phyloP scores from a whole-genome alignment of 371 early-diverging fungal species.

The Zopfochytrium polystomum region DNA sequence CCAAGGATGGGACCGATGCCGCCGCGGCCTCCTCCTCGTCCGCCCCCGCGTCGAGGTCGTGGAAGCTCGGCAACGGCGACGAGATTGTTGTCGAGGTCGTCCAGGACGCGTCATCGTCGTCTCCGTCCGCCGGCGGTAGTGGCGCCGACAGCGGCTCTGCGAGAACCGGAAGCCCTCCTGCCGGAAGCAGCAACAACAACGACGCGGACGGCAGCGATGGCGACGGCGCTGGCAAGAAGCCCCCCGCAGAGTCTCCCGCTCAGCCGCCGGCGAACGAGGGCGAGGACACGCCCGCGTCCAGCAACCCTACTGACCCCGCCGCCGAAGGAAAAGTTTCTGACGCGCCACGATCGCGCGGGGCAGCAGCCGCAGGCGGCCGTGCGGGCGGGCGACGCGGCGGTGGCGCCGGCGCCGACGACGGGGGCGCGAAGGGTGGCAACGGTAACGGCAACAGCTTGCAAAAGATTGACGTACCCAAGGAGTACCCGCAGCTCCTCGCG shows the following conservation, averaged over 20 bases:
- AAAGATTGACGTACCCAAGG: slow-evolving; percentile 31
- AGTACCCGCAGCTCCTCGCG: slow-evolving; percentile 80
- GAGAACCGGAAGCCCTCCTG: not conserved
- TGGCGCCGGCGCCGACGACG: not conserved
- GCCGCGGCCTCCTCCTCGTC: not conserved
- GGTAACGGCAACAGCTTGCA: slow-evolving; percentile 1
- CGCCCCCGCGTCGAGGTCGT: not conserved
- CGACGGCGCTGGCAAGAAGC: too few species aligned
- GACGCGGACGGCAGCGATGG: too few species aligned
- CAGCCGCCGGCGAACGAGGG: not conserved
- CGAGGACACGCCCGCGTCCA: not conserved
- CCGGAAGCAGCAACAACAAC: too few species aligned
- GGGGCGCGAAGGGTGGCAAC: slow-evolving; percentile 1
- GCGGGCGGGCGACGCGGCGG: not conserved
- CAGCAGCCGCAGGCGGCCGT: not conserved
- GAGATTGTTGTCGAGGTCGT: not conserved
- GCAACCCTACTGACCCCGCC: too few species aligned
- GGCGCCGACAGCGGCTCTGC: not conserved
- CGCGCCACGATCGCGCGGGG: too few species aligned
- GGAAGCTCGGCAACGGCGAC: not conserved
- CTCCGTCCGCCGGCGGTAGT: not conserved
- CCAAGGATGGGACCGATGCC: not conserved
- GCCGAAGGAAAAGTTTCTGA: not conserved
- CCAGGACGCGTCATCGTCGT: not conserved
- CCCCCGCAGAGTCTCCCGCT: not conserved